Evolutionary conservation across 1,284 basidiomycete species (phyloP).

Genomic region (Boletus hoseneyae): DNA sequence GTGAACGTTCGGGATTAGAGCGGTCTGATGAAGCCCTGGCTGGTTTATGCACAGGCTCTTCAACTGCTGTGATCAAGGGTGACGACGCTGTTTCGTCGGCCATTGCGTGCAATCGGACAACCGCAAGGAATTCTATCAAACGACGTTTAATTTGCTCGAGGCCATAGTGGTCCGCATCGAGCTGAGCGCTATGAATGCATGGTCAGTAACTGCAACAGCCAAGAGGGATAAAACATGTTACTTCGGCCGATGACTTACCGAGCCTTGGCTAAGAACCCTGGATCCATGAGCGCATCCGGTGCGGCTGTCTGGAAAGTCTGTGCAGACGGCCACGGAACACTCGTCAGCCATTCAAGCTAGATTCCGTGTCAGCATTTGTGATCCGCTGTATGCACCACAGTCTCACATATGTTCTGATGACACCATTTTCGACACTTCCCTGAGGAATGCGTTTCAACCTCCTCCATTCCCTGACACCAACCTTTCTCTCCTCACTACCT

Average conservation of each 20-base stretch:
- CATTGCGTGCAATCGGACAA: conserved; percentile 76
- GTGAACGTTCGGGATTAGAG: conserved; percentile 18
- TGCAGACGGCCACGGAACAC: conserved; percentile 69
- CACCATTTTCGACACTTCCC: conserved; percentile 76
- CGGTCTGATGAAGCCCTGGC: conserved; percentile 11
- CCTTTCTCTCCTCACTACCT: conserved; percentile 74
- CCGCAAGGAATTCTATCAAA: conserved; percentile 86
- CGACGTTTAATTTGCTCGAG: conserved; percentile 89
- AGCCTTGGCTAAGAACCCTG: conserved; percentile 59
- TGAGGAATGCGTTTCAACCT: conserved; percentile 70
- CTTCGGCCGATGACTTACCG: conserved; percentile 26
- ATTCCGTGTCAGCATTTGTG: conserved; percentile 13
- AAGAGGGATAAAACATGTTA: neutral
- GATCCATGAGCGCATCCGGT: conserved; percentile 43
- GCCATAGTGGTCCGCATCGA: conserved; percentile 87
- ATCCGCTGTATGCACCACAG: neutral
- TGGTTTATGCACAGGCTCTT: conserved; percentile 2
- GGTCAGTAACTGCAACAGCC: conserved; percentile 5
- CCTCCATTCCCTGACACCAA: conserved; percentile 81
- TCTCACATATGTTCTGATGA: conserved; percentile 69
- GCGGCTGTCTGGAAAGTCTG: conserved; percentile 22
- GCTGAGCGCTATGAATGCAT: conserved; percentile 46
- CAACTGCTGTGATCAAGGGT: neutral
- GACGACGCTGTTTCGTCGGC: conserved; percentile 30
- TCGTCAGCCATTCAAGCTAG: conserved; percentile 81